Conservation (phyloP, 1,139 yeast genomes). For the Arxiozyma bovina region DNA sequence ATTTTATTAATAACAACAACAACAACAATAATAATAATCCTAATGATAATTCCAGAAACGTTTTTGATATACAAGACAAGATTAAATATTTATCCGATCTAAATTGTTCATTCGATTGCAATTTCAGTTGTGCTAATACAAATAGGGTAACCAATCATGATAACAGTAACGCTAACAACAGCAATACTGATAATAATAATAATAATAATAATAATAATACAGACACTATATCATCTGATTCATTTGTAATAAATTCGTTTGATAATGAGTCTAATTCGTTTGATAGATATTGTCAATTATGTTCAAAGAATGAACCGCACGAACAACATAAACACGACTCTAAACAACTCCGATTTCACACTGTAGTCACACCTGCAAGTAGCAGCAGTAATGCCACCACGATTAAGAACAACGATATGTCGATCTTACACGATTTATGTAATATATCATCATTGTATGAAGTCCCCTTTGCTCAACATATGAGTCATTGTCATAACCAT, state of each 20-base stretch:
- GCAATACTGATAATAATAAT: not conserved
- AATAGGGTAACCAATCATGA: not conserved
- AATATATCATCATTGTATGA: slow-evolving; percentile 30
- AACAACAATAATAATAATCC: not conserved
- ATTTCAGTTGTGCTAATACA: not conserved
- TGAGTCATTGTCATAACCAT: slow-evolving; percentile 17
- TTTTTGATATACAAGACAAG: not conserved
- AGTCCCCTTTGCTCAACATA: slow-evolving; percentile 25
- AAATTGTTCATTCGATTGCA: slow-evolving; percentile 4
- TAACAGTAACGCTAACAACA: not conserved
- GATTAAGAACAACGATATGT: slow-evolving; percentile 15
- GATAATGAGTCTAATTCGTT: slow-evolving; percentile 16
- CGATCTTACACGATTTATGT: slow-evolving; percentile 26
- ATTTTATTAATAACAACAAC: not conserved
- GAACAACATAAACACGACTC: slow-evolving; percentile 3
- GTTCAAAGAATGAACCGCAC: slow-evolving; percentile 9
- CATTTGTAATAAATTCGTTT: not conserved
- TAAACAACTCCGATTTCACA: not conserved
- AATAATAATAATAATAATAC: not conserved
- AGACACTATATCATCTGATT: not conserved
- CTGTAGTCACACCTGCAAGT: not conserved
- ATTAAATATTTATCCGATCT: slow-evolving; percentile 3
- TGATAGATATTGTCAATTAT: slow-evolving; percentile 22
- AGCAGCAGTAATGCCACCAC: slow-evolving; percentile 3
- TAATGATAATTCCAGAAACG: not conserved